These are phyloP conservation scores for Lepidopterella palustris DNA, from an alignment of 495 filamentous ascomycete species.

Conservation along the genomic window DNA sequence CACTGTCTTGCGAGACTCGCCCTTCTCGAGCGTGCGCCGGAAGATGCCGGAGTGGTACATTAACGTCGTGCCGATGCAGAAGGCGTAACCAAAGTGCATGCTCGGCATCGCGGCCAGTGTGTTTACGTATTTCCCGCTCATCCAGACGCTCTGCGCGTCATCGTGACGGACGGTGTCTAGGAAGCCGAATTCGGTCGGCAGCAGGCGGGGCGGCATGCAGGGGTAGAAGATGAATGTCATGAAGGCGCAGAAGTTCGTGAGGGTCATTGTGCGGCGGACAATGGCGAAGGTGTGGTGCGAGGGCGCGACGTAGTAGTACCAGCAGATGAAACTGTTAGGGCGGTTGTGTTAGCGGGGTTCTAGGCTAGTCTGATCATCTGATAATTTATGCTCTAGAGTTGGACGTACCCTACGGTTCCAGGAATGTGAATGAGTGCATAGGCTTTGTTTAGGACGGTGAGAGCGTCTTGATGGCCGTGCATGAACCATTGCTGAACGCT, in stretches of 20 bases:
- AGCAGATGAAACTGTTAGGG: constrained; percentile 51
- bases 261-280: constrained; percentile 56
- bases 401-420: constrained; percentile 55
- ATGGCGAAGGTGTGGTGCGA: constrained; percentile 49
- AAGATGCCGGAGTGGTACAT: constrained; percentile 54
- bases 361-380: not conserved
- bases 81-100: constrained; percentile 36
- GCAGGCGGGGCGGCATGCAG: constrained; percentile 58
- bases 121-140: constrained; percentile 33
- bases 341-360: not conserved
- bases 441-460: constrained; percentile 55
- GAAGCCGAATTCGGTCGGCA: constrained; percentile 55
- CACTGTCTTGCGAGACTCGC: constrained; percentile 39
- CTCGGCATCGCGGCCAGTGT: constrained; percentile 29
- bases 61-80: constrained; percentile 54
- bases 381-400: not conserved
- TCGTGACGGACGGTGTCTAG: constrained; percentile 58
- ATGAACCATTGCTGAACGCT: constrained; percentile 57
- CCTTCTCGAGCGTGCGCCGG: constrained; percentile 41
- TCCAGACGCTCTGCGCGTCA: constrained; percentile 54
- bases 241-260: constrained; percentile 58
- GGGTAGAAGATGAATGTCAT: constrained; percentile 56
- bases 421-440: constrained; percentile 64
- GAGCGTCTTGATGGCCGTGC: constrained; percentile 44
- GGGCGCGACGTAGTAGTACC: constrained; percentile 59